Evolutionary conservation across 345 rosid genomes (phyloP), one percentile per base, ranked within the genome.

Genomic region (Schrenkiella parvula): DNA sequence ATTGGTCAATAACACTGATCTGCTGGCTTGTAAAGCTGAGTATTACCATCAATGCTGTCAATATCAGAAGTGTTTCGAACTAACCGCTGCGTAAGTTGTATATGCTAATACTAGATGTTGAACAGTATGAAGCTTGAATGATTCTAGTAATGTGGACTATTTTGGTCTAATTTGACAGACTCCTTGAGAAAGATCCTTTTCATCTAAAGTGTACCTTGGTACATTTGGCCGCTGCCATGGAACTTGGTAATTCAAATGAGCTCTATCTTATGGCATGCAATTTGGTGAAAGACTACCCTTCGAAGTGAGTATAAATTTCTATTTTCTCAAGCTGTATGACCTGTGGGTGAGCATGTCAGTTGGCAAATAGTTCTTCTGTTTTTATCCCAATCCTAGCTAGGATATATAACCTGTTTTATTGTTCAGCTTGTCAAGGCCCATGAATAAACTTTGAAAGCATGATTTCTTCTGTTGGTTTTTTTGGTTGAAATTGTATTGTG

Each of bases 171-270:
- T 56, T 50, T 79, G 66, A 46, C 75, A 95, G 97, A 29, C 78
- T 91, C 75, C 99, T 95, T 80, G 97, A 91, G 73, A 95, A 89
- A 72, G 99, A 95, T 77, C 99, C 99, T 70, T 95, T 91, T 81
- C 99, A 95, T 82, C 75, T 86, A 76, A 95, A 89, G 82, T 85
- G 87, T 72, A 91, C 93, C 5, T 64, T 88, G 78, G 93, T 91
- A 64, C 97, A 95, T 82, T 81, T 95, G 73, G 89, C 98, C 38
- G 90, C 97, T 38, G 99, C 97, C 32, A 82, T 85, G 90, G 99
- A 95, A 77, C 97, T 95, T 77, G 93, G 97, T 55, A 84, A 91
- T 80, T 88, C 99, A 56, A 95, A 91, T 84, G 99, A 95, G 84
- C 96, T 95, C 5, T 95, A 95, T 80, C 78, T 89, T 41, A 89